Conservation (phyloP, 1,284 basidiomycete genomes). For the Papiliotrema nemorosa region DNA sequence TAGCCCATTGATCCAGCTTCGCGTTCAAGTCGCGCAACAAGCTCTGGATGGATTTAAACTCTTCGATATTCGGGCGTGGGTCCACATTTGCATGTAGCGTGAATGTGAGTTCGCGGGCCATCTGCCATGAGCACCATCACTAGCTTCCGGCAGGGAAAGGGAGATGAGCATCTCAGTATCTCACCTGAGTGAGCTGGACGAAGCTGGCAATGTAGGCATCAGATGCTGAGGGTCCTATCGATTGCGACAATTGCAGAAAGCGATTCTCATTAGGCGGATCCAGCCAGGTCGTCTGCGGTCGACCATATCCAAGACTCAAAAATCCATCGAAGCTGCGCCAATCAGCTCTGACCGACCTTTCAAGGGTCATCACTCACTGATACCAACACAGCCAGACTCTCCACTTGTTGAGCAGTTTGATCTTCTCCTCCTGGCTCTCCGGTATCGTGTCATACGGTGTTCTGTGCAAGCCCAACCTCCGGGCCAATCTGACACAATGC, state of each 20-base stretch:
- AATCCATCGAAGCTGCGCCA: slow-evolving; percentile 17
- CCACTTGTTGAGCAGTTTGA: slow-evolving; percentile 10
- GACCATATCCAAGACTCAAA: slow-evolving; percentile 19
- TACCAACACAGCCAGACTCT: slow-evolving; percentile 19
- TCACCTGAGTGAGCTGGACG: slow-evolving; percentile 15
- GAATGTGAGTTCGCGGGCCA: slow-evolving; percentile 15
- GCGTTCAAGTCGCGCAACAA: slow-evolving; percentile 17
- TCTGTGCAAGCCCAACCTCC: slow-evolving; percentile 13
- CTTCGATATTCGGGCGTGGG: background rate
- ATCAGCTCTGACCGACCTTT: too few relatives aligned
- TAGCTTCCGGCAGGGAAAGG: too few relatives aligned
- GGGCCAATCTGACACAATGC: slow-evolving; percentile 12
- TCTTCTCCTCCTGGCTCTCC: background rate
- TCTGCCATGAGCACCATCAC: slow-evolving; percentile 8
- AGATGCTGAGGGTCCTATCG: background rate
- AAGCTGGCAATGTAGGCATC: slow-evolving; percentile 20
- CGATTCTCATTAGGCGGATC: slow-evolving; percentile 10
- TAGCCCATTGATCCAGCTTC: slow-evolving; percentile 18
- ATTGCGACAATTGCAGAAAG: slow-evolving; percentile 5
- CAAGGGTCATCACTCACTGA: slow-evolving; percentile 11
- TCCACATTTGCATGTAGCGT: slow-evolving; percentile 12
- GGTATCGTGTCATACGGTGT: background rate
- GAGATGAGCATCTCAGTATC: background rate
- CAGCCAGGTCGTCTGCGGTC: slow-evolving; percentile 13
- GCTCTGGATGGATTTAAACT: slow-evolving; percentile 3